Base-by-base conservation (phyloP, 2,329 filamentous ascomycete genomes). In the Hansfordia pulvinata region DNA sequence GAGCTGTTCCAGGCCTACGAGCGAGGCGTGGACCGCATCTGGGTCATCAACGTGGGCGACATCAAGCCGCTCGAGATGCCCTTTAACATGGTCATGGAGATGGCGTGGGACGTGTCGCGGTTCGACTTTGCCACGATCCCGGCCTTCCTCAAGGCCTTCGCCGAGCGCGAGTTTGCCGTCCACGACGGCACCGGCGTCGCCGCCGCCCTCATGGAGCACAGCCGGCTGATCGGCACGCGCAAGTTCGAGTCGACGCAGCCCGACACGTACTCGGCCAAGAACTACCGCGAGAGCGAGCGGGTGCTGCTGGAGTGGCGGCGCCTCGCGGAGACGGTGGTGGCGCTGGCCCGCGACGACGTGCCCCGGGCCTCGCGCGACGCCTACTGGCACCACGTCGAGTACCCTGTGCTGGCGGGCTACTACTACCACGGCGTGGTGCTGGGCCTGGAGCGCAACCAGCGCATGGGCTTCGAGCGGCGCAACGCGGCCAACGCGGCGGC, bases 21-120 rank as follows among this genome's bases (percentile, higher is more conserved):
- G 13, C 60, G 69, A 20, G 54, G 68, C 3, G 72, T 69, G 3
- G 58, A 65, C 34, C 55, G 64, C 11, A 71, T 78, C 34, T 78
- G 72, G 73, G 61, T 77, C 22, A 69, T 76, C 36, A 78, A 78
- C 34, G 68, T 77, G 12, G 73, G 71, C 20, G 73, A 78, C 39
- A 56, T 78, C 33, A 78, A 77, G 49, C 67, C 68, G 1, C 54
- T 72, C 4, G 57, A 24, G 28, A 33, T 38, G 26, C 37, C 37
- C 7, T 35, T 40, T 22, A 34, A 31, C 6, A 35, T 39, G 23
- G 31, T 34, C 25, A 39, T 39, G 37, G 32, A 34, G 19, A 32
- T 74, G 19, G 69, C 69, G 0, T 75, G 70, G 48, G 56, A 75
- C 29, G 57, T 69, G 12, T 45, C 58, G 5, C 45, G 44, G 2